phyloP scores from a whole-genome alignment of 768 basidiomycete genomes.

The Rhodotorula graminis region DNA sequence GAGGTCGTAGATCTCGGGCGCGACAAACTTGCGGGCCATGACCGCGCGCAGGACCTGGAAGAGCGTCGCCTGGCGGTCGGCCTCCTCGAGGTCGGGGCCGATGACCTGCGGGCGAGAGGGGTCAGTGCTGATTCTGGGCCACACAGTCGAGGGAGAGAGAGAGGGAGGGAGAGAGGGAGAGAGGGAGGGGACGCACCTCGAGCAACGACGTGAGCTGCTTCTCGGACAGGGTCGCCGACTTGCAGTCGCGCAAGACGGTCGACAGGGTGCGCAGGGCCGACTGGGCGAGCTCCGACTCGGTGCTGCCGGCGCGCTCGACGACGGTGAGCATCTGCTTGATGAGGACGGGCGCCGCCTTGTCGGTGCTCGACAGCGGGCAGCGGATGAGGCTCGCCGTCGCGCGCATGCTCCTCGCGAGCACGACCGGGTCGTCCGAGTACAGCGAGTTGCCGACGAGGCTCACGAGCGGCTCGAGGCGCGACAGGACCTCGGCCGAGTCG shows the following conservation, averaged over 20 bases:
- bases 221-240: constrained; percentile 74
- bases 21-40: constrained; percentile 81
- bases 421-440: constrained; percentile 71
- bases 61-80: constrained; percentile 72
- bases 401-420: constrained; percentile 70
- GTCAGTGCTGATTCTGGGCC: background rate
- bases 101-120: constrained; percentile 57
- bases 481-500: constrained; percentile 63
- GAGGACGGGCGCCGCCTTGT: constrained; percentile 72
- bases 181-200: constrained; percentile 22
- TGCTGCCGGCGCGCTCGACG: constrained; percentile 73
- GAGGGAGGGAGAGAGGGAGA: background rate
- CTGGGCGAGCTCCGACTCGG: constrained; percentile 85
- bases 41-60: constrained; percentile 87
- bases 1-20: constrained; percentile 92
- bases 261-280: constrained; percentile 81
- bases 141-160: background rate
- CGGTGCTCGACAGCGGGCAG: constrained; percentile 72
- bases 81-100: constrained; percentile 84
- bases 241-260: constrained; percentile 80
- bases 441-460: constrained; percentile 83
- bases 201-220: constrained; percentile 81
- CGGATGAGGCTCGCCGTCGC: constrained; percentile 73
- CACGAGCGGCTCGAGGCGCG: constrained; percentile 83
- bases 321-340: constrained; percentile 77